These are phyloP conservation scores for Helicostylum pulchrum DNA, from an alignment of 192 early-diverging fungal species.

Conservation along the genomic window DNA sequence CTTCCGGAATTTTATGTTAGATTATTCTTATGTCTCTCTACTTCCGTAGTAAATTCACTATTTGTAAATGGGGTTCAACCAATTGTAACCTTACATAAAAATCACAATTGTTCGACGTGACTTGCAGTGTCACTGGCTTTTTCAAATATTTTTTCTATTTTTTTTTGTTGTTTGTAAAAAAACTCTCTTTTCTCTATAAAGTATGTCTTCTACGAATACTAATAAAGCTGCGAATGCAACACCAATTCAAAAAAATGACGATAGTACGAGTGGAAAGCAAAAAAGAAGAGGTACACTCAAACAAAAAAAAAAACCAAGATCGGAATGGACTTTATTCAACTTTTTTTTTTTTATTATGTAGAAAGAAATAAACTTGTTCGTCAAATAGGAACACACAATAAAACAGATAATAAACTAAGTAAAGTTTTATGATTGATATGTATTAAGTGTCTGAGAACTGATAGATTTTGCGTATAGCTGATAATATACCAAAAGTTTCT, in stretches of 20 bases:
- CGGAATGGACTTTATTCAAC: too few species aligned
- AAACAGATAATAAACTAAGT: not conserved
- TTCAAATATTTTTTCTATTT: too few species aligned
- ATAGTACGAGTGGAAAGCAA: conserved; percentile 9
- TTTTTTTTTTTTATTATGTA: not conserved
- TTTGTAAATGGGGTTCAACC: too few species aligned
- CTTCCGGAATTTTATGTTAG: too few species aligned
- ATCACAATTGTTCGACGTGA: too few species aligned
- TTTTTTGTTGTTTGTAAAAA: too few species aligned
- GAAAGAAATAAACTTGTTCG: conserved; percentile 8
- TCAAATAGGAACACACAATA: conserved; percentile 11
- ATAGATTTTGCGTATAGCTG: not conserved
- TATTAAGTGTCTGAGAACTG: not conserved
- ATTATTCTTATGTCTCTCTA: too few species aligned
- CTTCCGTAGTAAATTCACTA: too few species aligned
- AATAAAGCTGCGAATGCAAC: not conserved
- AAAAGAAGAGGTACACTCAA: conserved; percentile 10
- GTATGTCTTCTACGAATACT: too few species aligned
- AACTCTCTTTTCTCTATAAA: too few species aligned
- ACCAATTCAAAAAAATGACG: not conserved
- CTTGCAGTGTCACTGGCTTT: too few species aligned
- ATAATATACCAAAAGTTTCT: conserved; percentile 13
- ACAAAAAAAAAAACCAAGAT: not conserved
- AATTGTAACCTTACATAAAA: too few species aligned
- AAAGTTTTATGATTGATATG: not conserved